Conservation (phyloP, 2,329 filamentous ascomycete genomes). For the Trichoderma brevicompactum region DNA sequence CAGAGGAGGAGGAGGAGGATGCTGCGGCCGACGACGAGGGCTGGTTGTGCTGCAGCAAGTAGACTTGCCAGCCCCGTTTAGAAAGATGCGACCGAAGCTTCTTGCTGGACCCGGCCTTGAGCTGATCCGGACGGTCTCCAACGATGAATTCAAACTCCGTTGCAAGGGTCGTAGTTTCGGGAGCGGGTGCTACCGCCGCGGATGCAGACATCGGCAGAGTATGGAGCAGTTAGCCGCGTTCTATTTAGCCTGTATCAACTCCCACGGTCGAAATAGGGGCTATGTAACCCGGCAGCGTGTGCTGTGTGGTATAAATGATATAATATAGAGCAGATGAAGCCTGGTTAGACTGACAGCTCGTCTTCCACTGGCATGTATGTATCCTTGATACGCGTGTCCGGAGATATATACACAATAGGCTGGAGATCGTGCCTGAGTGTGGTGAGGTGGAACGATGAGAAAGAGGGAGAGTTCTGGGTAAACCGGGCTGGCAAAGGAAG, state of each 20-base stretch:
- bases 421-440: slow-evolving; percentile 5
- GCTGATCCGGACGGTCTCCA: slow-evolving; percentile 34
- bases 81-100: slow-evolving; percentile 34
- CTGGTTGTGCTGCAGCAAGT: slow-evolving; percentile 23
- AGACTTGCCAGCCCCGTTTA: slow-evolving; percentile 33
- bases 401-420: slow-evolving; percentile 1
- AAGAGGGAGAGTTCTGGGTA: slow-evolving; percentile 17
- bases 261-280: neutral
- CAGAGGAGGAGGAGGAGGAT: neutral
- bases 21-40: neutral
- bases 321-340: slow-evolving; percentile 1
- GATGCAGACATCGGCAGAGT: neutral
- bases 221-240: neutral
- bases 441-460: neutral
- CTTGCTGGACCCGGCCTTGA: slow-evolving; percentile 33
- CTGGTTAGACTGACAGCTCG: neutral
- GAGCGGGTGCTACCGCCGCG: neutral
- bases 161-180: neutral
- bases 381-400: neutral
- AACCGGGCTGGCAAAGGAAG: slow-evolving; percentile 5
- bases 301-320: neutral
- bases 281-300: neutral
- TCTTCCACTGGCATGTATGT: neutral
- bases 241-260: neutral
- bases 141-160: slow-evolving; percentile 35